Evolutionary conservation across 108 stramenopile genomes (phyloP), one percentile per base, ranked within the genome.

Genomic region (Fragilaria crotonensis): DNA sequence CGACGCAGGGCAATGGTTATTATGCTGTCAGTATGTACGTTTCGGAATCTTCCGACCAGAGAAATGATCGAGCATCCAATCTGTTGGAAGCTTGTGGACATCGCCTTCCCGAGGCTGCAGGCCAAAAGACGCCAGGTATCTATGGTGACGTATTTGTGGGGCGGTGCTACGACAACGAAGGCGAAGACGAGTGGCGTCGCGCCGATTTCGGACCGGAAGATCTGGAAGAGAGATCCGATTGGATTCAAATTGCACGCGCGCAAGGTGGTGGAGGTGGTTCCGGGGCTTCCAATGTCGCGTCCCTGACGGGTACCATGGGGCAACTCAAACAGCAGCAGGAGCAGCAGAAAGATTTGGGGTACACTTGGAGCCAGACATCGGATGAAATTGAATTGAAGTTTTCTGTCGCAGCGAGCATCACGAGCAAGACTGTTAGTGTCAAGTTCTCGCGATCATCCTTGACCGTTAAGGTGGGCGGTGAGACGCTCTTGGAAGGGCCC

Each of bases 131-230:
- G 25, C 71, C 71, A 25, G 82, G 78, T 0, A 62, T 89, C 1
- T 79, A 71, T 45, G 88, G 88, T 5, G 88, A 89, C 58, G 82
- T 73, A 30, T 89, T 89, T 63, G 84, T 89, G 0, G 81, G 84
- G 47, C 51, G 88, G 45, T 84, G 76, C 58, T 61, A 68, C 21
- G 88, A 89, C 69, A 70, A 86, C 47, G 88, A 89, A 64, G 57
- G 31, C 1, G 62, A 54, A 5, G 88, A 89, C 58, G 55, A 80
- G 46, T 89, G 88, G 88, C 70, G 72, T 60, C 69, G 88, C 19
- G 67, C 77, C 21, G 83, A 86, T 68, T 78, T 89, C 14, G 33
- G 30, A 5, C 49, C 67, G 3, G 63, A 62, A 30, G 88, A 89
- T 48, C 67, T 70, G 54, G 57, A 70, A 29, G 62, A 62, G 0